Evolutionary conservation across 1,284 basidiomycete species (phyloP).

Genomic region (Sporisorium scitamineum): DNA sequence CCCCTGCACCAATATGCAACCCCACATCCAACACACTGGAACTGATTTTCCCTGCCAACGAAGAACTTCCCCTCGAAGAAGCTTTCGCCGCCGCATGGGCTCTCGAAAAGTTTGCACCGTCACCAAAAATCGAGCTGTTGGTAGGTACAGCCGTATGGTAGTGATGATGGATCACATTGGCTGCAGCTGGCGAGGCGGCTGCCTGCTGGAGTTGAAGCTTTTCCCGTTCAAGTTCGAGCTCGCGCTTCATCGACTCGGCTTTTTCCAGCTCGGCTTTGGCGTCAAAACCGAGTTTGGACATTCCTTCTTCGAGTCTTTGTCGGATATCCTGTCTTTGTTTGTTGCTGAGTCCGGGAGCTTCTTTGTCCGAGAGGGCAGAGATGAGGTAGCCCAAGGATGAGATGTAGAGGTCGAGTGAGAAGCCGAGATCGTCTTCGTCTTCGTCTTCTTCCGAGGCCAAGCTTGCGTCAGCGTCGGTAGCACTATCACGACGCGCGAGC

Average conservation of each 20-base stretch:
- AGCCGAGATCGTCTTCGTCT: slow-evolving; percentile 44
- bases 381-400: slow-evolving; percentile 55
- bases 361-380: slow-evolving; percentile 49
- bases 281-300: slow-evolving; percentile 47
- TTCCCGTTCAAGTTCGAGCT: slow-evolving; percentile 37
- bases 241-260: slow-evolving; percentile 36
- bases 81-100: slow-evolving; percentile 45
- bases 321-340: slow-evolving; percentile 45
- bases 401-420: slow-evolving; percentile 56
- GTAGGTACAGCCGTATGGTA: slow-evolving; percentile 32
- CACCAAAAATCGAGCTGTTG: slow-evolving; percentile 2
- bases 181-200: not conserved
- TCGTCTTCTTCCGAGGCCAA: slow-evolving; percentile 9
- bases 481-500: not conserved
- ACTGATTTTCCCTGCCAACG: slow-evolving; percentile 42
- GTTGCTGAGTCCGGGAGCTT: slow-evolving; percentile 28
- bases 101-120: slow-evolving; percentile 20
- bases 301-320: slow-evolving; percentile 43
- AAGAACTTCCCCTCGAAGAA: slow-evolving; percentile 1
- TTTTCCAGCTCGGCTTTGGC: slow-evolving; percentile 34
- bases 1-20: slow-evolving; percentile 44
- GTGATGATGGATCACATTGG: slow-evolving; percentile 44
- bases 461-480: not conserved
- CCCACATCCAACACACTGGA: slow-evolving; percentile 39
- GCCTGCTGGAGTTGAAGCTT: slow-evolving; percentile 22